Evolutionary conservation across 495 filamentous ascomycete species (phyloP), one percentile per base, ranked within the genome.

Genomic region (Hyaloscypha hepaticicola): DNA sequence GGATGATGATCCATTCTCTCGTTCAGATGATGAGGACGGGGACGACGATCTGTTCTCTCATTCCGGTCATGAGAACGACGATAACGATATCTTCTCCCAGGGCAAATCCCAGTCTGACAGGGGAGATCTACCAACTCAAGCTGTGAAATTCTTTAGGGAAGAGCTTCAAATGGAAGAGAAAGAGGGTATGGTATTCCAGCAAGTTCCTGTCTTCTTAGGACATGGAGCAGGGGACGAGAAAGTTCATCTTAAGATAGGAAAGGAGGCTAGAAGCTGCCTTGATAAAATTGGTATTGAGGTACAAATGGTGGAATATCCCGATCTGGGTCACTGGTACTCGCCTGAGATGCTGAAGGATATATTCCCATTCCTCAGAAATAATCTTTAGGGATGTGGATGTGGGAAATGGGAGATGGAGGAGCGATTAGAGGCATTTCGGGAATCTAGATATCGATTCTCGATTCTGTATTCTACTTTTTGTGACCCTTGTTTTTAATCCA

Each of bases 261-360:
- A 68, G 26, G 71, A 70, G 33, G 76, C 79, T 29, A 72, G 72
- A n/a, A 63, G 63, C 1, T 70, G 76, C 12, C 60, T 85, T 12
- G 52, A 63, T 5, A 31, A 56, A 0, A 26, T 83, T 0, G 76
- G 70, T 0, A 61, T 80, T 34, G 66, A 79, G 57, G 72, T 76
- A 5, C 70, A 71, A 7, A 79, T 77, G 76, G 77, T 74, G 58
- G 72, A 70, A 21, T 85, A 84, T 66, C 52, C 73, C 24, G 77
- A 73, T 1, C 70, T 84, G 9, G 81, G 78, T 0, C 81, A 85
- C 67, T 83, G 80, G 81, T 87, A 80, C 65, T 79, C 78, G 12
- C 70, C 68, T 22, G 73, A 75, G 55, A 78, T 81, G 71, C 73
- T 82, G 48, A 59, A 75, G n/a, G 81, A 85, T 71, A 70, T 83